Evolutionary conservation across 768 basidiomycete species (phyloP), one percentile per base, ranked within the genome.

Genomic region (Suillus luteus): DNA sequence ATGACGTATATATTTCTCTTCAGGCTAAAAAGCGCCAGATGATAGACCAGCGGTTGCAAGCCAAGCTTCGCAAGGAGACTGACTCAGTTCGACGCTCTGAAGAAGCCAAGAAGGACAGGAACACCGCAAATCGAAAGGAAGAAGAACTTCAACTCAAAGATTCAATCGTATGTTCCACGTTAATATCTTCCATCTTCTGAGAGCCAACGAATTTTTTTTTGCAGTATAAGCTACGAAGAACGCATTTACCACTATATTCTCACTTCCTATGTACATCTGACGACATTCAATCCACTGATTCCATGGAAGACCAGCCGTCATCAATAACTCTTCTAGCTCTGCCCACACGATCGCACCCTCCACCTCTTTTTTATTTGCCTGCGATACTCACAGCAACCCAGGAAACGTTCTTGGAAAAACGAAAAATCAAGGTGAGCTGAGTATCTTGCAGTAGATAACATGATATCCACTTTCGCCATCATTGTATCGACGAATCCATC

Each of bases 21-120:
- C 69, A 93, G 91, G 92, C 91, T 1, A 92, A 90, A 81, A 93
- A 93, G 77, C 82, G 92, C 67, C 90, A 91, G 68, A 71, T 90
- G 72, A 90, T 90, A 73, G 92, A 94, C 74, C 88, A 91, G 75
- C 87, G 91, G 80, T 82, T 94, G 80, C 91, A 93, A 81, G 82
- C 82, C 79, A 93, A 92, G 79, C 83, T 94, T 67, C 83, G 85
- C 74, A 90, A 88, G 83, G 92, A 94, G 76, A 91, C 89, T 82
- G 91, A 91, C 76, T 82, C 88, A 81, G 91, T 93, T 78, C 86
- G 91, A 75, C 83, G 88, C 75, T 87, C 89, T 69, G 92, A 92
- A 81, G 91, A 93, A 77, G 89, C 88, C 65, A 92, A 92, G 78
- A 91, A 91, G 75, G 90, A 92, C 78, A 91, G 91, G 76, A 85